Evolutionary conservation across 495 filamentous ascomycete species (phyloP).

Genomic region (Penicillium coprophilum): DNA sequence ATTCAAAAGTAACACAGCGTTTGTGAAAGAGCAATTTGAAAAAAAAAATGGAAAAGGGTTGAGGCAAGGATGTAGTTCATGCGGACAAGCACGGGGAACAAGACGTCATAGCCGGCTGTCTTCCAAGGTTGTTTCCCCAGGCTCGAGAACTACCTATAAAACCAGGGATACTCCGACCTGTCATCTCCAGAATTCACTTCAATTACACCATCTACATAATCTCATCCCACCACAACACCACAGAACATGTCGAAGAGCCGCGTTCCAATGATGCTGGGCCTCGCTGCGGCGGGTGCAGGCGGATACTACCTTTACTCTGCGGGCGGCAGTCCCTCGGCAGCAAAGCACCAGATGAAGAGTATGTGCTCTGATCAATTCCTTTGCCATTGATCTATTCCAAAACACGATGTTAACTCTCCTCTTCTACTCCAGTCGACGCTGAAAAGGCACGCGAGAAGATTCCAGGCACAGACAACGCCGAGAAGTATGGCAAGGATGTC

Average conservation of each 20-base stretch:
- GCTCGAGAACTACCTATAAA: slow-evolving; percentile 12
- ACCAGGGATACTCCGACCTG: slow-evolving; percentile 1
- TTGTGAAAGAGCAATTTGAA: too few species aligned
- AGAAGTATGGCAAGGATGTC: slow-evolving; percentile 52
- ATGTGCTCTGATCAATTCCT: slow-evolving; percentile 17
- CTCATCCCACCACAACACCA: slow-evolving; percentile 2
- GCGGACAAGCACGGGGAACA: background rate
- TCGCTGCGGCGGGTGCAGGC: slow-evolving; percentile 62
- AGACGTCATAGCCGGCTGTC: slow-evolving; percentile 9
- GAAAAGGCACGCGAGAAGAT: slow-evolving; percentile 64
- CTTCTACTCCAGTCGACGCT: slow-evolving; percentile 52
- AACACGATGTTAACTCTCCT: slow-evolving; percentile 11
- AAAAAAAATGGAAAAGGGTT: background rate
- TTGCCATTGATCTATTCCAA: background rate
- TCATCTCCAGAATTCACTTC: background rate
- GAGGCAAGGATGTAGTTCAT: background rate
- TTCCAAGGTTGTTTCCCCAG: background rate
- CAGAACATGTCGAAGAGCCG: slow-evolving; percentile 51
- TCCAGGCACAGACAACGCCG: slow-evolving; percentile 47
- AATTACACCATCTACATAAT: background rate
- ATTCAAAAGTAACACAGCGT: background rate
- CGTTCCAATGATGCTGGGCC: slow-evolving; percentile 56
- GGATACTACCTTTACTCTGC: slow-evolving; percentile 93
- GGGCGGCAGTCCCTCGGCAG: slow-evolving; percentile 77
- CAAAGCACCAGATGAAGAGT: slow-evolving; percentile 83